Percentiles rank a stretch among this genome's conserved stretches.
Evolutionary conservation across 1,139 yeast genomes (phyloP).

Genomic region (Magnusiomyces tetraspermus): DNA sequence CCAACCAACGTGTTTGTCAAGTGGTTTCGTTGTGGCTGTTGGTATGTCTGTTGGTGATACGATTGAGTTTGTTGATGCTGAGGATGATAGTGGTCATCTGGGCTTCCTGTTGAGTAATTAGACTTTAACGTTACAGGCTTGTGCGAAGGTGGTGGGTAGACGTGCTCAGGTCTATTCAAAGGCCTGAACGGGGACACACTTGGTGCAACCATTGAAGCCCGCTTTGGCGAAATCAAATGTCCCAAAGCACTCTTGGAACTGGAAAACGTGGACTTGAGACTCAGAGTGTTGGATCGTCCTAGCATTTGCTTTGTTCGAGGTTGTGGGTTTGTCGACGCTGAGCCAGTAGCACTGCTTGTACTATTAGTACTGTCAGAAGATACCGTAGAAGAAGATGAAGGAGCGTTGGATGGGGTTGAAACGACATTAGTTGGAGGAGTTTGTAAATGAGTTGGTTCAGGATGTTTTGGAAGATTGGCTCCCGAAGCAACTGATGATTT

Average conservation of each 20-base stretch:
- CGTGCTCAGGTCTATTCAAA: conserved; percentile 9
- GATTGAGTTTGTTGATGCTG: too few species aligned
- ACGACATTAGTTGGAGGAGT: too few species aligned
- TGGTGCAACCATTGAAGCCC: neutral
- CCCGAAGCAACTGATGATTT: too few species aligned
- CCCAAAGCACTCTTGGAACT: neutral
- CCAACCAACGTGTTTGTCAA: too few species aligned
- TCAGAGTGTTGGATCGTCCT: neutral
- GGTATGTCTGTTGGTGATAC: too few species aligned
- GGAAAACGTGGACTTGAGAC: neutral
- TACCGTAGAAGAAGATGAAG: too few species aligned
- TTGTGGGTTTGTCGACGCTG: too few species aligned
- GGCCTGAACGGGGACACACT: conserved; percentile 2
- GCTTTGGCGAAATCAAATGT: neutral
- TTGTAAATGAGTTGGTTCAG: too few species aligned
- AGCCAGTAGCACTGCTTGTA: neutral
- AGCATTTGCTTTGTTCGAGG: too few species aligned
- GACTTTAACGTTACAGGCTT: neutral
- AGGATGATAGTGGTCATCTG: neutral
- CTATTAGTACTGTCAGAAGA: neutral
- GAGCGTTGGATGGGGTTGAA: too few species aligned
- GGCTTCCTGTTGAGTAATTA: neutral
- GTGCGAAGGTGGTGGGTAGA: conserved; percentile 8
- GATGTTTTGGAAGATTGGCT: neutral
- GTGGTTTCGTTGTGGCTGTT: too few species aligned